Conservation (phyloP, 2,329 filamentous ascomycete genomes). For the Colletotrichum costaricense region DNA sequence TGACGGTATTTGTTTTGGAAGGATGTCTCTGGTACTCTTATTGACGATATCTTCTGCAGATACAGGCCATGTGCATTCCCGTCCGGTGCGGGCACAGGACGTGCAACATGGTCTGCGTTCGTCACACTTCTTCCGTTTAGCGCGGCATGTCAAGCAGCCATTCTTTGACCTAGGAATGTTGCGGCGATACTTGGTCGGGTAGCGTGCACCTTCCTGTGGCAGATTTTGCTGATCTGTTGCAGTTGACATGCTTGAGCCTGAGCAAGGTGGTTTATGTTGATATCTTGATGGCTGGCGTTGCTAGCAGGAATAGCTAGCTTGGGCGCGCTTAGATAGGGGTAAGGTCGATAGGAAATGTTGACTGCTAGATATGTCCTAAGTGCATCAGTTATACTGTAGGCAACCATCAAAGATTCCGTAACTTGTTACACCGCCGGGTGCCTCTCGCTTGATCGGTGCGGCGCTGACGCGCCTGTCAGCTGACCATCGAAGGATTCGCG, state of each 20-base stretch:
- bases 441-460: not conserved
- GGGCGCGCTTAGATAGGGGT: not conserved
- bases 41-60: not conserved
- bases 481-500: not conserved
- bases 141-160: not conserved
- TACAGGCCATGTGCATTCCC: not conserved
- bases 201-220: not conserved
- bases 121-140: not conserved
- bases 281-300: not conserved
- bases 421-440: not conserved
- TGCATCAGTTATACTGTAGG: not conserved
- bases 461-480: not conserved
- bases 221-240: not conserved
- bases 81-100: not conserved
- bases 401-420: not conserved
- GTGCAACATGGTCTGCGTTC: not conserved
- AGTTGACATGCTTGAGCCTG: not conserved
- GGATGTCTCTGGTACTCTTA: not conserved
- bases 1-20: not conserved
- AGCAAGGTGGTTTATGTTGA: not conserved
- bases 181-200: not conserved
- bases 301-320: not conserved
- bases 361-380: too few relatives aligned
- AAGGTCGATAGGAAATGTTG: not conserved
- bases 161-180: not conserved